Conservation (phyloP, 805 yeast genomes). For the Nakazawaea wyomingensis region DNA sequence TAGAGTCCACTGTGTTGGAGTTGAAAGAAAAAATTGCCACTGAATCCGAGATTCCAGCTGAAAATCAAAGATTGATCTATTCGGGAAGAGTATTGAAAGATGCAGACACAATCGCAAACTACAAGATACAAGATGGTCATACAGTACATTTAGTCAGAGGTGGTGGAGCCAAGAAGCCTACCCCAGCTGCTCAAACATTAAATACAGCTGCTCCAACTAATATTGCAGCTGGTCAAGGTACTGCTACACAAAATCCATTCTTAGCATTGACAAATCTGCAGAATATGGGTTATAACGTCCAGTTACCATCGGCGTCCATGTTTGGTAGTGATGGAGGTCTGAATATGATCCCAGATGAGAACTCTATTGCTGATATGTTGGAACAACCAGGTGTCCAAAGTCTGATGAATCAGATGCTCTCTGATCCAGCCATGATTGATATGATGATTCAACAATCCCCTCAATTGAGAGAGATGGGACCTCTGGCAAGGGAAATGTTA, state of each 20-base stretch:
- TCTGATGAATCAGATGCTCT: conserved; percentile 73
- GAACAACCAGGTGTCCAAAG: conserved; percentile 78
- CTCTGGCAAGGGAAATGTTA: conserved; percentile 79
- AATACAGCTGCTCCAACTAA: conserved; percentile 51
- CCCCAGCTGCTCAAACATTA: conserved; percentile 18
- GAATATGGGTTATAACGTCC: conserved; percentile 82
- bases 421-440: conserved; percentile 86
- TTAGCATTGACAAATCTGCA: conserved; percentile 94
- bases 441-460: conserved; percentile 79
- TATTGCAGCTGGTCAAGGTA: conserved; percentile 81
- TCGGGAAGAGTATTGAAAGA: conserved; percentile 94
- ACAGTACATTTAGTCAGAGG: conserved; percentile 88
- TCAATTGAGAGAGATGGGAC: conserved; percentile 80
- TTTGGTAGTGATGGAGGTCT: conserved; percentile 96
- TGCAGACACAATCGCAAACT: conserved; percentile 62
- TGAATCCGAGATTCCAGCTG: conserved; percentile 61
- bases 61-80: conserved; percentile 84
- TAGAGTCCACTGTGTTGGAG: conserved; percentile 54
- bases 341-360: conserved; percentile 72
- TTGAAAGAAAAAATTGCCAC: conserved; percentile 62
- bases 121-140: conserved; percentile 82
- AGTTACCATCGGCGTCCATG: conserved; percentile 80
- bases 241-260: conserved; percentile 67
- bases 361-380: conserved; percentile 70
- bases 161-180: conserved; percentile 42